A percentile compares a stretch with the other conserved stretches of the same genome.
phyloP scores from a whole-genome alignment of 805 yeast genomes.

The Candida khao-thaluensis region DNA sequence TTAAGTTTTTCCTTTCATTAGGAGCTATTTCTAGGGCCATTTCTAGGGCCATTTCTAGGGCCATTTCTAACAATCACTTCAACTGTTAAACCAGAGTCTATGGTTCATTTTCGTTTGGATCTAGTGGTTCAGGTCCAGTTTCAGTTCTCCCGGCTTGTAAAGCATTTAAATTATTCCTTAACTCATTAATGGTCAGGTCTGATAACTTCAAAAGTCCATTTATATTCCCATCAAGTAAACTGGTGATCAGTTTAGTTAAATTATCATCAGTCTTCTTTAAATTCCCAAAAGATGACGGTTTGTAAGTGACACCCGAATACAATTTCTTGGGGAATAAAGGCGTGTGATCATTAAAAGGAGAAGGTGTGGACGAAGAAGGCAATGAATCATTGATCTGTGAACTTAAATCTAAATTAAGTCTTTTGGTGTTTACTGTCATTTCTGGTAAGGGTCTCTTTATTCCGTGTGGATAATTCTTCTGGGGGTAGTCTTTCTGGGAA shows the following conservation, averaged over 20 bases:
- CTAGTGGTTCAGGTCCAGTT: not conserved
- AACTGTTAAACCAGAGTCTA: too few species aligned
- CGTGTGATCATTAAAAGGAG: constrained; percentile 11
- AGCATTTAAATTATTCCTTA: constrained; percentile 22
- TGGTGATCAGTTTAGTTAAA: constrained; percentile 13
- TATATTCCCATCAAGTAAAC: constrained; percentile 21
- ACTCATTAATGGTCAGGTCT: constrained; percentile 24
- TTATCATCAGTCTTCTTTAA: constrained; percentile 11
- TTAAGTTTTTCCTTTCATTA: too few species aligned
- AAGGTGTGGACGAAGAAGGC: constrained; percentile 15
- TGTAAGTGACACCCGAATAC: constrained; percentile 13
- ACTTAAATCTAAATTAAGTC: constrained; percentile 1
- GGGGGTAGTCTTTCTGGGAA: too few species aligned
- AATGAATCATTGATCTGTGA: constrained; percentile 17
- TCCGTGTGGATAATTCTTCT: not conserved
- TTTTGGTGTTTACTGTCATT: not conserved
- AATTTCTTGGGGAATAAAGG: constrained; percentile 6
- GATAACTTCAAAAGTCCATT: constrained; percentile 21
- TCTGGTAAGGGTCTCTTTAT: constrained; percentile 1
- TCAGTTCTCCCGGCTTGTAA: not conserved
- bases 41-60: too few species aligned
- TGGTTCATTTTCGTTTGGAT: too few species aligned
- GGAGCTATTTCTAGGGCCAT: not conserved
- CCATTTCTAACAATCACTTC: too few species aligned
- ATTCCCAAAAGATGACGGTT: constrained; percentile 10